Evolutionary conservation across 2,329 filamentous ascomycete species (phyloP).

Genomic region (Colletotrichum caudatum): DNA sequence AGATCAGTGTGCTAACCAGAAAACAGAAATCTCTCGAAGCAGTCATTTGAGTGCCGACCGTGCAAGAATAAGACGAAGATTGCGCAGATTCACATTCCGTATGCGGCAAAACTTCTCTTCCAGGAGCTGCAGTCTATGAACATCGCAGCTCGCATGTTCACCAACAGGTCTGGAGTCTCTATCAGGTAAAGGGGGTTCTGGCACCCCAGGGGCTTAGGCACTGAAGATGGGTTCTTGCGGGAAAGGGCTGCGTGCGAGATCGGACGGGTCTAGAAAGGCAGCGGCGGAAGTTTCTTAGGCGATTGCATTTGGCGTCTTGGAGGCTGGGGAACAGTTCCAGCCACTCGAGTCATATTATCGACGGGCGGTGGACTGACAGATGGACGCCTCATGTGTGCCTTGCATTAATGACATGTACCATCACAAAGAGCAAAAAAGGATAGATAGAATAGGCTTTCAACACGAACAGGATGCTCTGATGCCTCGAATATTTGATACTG

Average conservation of each 20-base stretch:
- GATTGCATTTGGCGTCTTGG: conserved; percentile 32
- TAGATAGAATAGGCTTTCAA: not conserved
- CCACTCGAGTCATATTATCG: not conserved
- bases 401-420: conserved; percentile 38
- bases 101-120: conserved; percentile 97
- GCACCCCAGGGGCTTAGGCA: not conserved
- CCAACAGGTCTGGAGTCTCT: conserved; percentile 81
- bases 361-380: conserved; percentile 23
- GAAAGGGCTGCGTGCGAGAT: not conserved
- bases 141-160: conserved; percentile 97
- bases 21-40: conserved; percentile 87
- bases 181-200: conserved; percentile 64
- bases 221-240: not conserved
- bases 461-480: not conserved
- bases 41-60: conserved; percentile 94
- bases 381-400: conserved; percentile 18
- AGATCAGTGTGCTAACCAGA: conserved; percentile 50
- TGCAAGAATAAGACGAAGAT: conserved; percentile 99
- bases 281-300: not conserved
- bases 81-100: conserved; percentile 96
- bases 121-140: conserved; percentile 99
- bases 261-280: not conserved
- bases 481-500: not conserved
- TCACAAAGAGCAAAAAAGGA: conserved; percentile 16
- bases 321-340: conserved; percentile 19